phyloP scores from a whole-genome alignment of 202 grass and related monocot species.

The Setaria italica region DNA sequence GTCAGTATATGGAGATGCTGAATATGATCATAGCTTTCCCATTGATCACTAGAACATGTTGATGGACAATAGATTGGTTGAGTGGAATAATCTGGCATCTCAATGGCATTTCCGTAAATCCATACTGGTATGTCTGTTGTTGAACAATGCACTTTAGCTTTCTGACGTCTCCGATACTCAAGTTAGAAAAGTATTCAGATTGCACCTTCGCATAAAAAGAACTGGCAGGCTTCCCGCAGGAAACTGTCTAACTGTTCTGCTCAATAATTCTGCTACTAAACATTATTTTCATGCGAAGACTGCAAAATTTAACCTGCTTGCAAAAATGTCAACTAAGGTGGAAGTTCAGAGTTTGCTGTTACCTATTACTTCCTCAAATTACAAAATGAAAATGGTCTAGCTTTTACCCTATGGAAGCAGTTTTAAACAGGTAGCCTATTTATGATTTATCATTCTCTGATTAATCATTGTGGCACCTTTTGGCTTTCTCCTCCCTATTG shows the following conservation, averaged over 20 bases:
- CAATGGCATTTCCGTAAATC: neutral
- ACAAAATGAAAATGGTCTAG: no score
- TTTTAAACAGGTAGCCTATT: neutral
- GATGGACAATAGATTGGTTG: neutral
- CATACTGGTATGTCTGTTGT: constrained; percentile 13
- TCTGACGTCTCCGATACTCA: neutral
- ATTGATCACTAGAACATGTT: constrained; percentile 7
- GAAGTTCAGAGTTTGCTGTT: constrained; percentile 19
- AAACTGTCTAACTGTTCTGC: constrained; percentile 29
- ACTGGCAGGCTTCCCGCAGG: neutral
- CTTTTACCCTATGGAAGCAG: no score
- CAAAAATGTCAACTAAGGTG: constrained; percentile 3
- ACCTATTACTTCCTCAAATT: neutral
- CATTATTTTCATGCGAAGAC: neutral
- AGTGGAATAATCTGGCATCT: constrained; percentile 33
- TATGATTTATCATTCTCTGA: neutral
- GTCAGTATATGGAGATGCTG: constrained; percentile 17
- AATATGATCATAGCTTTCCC: constrained; percentile 31
- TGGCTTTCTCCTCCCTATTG: neutral
- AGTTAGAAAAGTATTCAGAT: constrained; percentile 16
- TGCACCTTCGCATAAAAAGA: neutral
- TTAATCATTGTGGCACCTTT: neutral
- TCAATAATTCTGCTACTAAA: constrained; percentile 30
- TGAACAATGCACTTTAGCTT: constrained; percentile 26
- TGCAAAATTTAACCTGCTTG: constrained; percentile 4